These are phyloP conservation scores for Phytophthora pinifolia DNA, from an alignment of 352 stramenopile genomes.

Conservation along the genomic window DNA sequence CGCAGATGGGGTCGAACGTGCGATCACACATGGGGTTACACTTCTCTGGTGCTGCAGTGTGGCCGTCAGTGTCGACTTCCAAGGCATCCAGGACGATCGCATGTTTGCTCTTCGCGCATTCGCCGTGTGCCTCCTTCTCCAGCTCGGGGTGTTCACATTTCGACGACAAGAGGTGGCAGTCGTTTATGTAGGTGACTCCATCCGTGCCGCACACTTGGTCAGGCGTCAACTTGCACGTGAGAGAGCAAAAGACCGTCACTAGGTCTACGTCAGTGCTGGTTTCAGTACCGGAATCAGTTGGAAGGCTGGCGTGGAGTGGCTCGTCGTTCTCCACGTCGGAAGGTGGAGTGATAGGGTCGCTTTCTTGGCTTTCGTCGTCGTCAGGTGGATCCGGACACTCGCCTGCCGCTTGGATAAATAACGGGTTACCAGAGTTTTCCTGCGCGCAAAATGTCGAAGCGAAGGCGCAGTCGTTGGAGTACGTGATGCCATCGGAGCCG, in stretches of 20 bases:
- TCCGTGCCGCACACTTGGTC: constrained; percentile 53
- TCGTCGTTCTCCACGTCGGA: not conserved
- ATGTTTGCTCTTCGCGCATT: constrained; percentile 13
- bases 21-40: constrained; percentile 52
- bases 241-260: constrained; percentile 29
- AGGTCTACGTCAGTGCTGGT: constrained; percentile 11
- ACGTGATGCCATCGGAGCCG: constrained; percentile 39
- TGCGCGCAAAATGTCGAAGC: constrained; percentile 18
- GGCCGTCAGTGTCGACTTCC: constrained; percentile 9
- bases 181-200: constrained; percentile 53
- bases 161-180: constrained; percentile 44
- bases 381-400: constrained; percentile 9
- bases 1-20: constrained; percentile 54
- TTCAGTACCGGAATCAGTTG: not conserved
- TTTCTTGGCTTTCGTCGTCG: not conserved
- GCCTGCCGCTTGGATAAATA: constrained; percentile 26
- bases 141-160: constrained; percentile 51
- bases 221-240: constrained; percentile 35
- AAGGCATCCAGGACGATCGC: constrained; percentile 13
- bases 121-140: constrained; percentile 40
- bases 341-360: not conserved
- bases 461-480: constrained; percentile 45
- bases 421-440: not conserved
- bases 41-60: constrained; percentile 26
- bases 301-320: not conserved